Evolutionary conservation across 352 stramenopile genomes (phyloP).

Genomic region (Pythium periplocum): DNA sequence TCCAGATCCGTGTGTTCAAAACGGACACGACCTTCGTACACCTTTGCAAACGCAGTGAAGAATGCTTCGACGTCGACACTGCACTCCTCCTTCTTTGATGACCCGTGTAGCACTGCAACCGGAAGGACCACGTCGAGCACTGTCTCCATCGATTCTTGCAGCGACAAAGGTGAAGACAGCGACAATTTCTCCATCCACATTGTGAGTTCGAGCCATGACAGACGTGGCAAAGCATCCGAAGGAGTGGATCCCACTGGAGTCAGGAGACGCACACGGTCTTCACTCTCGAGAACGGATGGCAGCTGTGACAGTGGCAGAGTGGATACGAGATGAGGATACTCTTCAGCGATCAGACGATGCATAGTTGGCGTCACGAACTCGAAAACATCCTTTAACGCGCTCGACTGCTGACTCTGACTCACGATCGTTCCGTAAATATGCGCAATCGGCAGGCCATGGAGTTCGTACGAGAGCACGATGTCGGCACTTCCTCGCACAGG

Average conservation of each 20-base stretch:
- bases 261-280: too few species aligned
- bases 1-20: slow-evolving; percentile 20
- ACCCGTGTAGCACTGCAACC: too few species aligned
- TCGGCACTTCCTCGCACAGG: slow-evolving; percentile 23
- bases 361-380: slow-evolving; percentile 51
- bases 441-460: slow-evolving; percentile 25
- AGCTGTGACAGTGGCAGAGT: too few species aligned
- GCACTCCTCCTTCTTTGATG: too few species aligned
- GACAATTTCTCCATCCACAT: too few species aligned
- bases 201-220: too few species aligned
- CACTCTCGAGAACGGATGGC: too few species aligned
- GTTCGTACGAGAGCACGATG: slow-evolving; percentile 50
- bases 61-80: slow-evolving; percentile 26
- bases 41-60: slow-evolving; percentile 10
- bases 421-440: slow-evolving; percentile 38
- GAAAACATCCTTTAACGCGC: slow-evolving; percentile 33
- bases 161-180: too few species aligned
- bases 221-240: too few species aligned
- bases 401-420: slow-evolving; percentile 21
- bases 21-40: slow-evolving; percentile 31
- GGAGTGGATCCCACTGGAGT: too few species aligned
- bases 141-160: too few species aligned
- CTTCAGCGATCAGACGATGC: slow-evolving; percentile 45
- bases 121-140: too few species aligned
- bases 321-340: slow-evolving; percentile 26